Evolutionary conservation across 1,284 basidiomycete species (phyloP), one percentile per base, ranked within the genome.

Genomic region (Leccinum pachyderme): DNA sequence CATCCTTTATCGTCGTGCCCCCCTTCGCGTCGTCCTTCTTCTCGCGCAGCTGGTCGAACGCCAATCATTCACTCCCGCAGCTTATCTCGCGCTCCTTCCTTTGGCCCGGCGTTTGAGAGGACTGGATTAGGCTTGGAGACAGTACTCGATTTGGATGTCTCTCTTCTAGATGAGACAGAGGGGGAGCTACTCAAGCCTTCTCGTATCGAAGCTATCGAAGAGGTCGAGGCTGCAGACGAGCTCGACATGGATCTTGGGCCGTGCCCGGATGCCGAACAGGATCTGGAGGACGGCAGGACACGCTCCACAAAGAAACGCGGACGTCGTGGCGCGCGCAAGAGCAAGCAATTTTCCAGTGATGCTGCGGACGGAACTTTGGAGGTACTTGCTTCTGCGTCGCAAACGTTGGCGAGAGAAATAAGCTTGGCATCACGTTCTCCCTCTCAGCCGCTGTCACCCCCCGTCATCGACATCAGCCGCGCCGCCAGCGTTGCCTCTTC

Each of bases 361-460:
- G 55, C 11, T 7, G 60, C 77, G 53, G 83, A 85, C 54, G 76
- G 78, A 51, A 84, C 81, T 4, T 74, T 91, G 58, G 79, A 81
- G 11, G 87, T 86, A 7, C 81, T 95, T 32, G 92, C 91, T 4
- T 79, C 79, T 49, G 92, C 89, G 1, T 91, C 88, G 5, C 91
- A 95, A 68, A 80, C 83, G 7, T 80, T 95, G 29, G 93, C 90
- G 13, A 81, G 93, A 57, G 91, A 95, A 73, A 82, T 95, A 59
- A 89, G 86, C 66, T 79, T 80, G 58, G 83, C 81, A 8, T 72
- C 71, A 5, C 67, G 68, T 24, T 60, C 67, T 43, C 67, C 66
- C 5, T 68, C 58, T 1, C 59, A 33, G 6, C 50, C 31, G 8
- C 32, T 53, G 8, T 58, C 67, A 12, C 62, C 56, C 4, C 56